Conservation (phyloP, 1,284 basidiomycete genomes). For the Ustilago vetiveriae region DNA sequence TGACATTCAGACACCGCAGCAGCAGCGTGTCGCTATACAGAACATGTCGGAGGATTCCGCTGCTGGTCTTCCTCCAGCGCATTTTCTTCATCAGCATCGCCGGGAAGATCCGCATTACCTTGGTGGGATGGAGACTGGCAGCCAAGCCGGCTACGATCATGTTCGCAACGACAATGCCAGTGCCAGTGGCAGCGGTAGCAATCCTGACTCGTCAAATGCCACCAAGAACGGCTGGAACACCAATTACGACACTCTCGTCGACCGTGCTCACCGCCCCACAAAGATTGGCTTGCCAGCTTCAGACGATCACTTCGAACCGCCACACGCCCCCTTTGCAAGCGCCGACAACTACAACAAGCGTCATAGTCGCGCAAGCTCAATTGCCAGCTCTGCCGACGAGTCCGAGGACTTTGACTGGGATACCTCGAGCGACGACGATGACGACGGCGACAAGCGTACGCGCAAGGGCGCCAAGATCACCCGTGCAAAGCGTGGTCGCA, state of each 20-base stretch:
- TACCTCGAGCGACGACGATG: conserved; percentile 47
- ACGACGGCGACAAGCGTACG: conserved; percentile 24
- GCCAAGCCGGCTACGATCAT: conserved; percentile 24
- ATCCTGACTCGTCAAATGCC: conserved; percentile 23
- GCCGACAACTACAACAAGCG: conserved; percentile 15
- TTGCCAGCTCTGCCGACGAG: conserved; percentile 55
- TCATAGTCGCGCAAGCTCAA: conserved; percentile 33
- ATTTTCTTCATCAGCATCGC: conserved; percentile 46
- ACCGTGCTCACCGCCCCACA: conserved; percentile 22
- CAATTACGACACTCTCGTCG: conserved; percentile 40
- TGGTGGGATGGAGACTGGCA: conserved; percentile 43
- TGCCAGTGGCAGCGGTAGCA: conserved; percentile 33
- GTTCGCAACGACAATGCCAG: conserved; percentile 14
- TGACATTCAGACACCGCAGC: conserved; percentile 30
- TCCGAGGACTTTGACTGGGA: conserved; percentile 66
- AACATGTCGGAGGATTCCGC: conserved; percentile 10
- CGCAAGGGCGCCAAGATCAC: conserved; percentile 30
- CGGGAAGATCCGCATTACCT: conserved; percentile 43
- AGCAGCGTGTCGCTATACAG: conserved; percentile 1
- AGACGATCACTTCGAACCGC: conserved; percentile 29
- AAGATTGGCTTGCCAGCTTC: conserved; percentile 29
- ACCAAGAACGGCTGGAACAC: conserved; percentile 32
- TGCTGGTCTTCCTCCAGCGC: conserved; percentile 37
- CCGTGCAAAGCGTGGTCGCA: conserved; percentile 53
- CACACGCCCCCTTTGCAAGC: conserved; percentile 41